phyloP scores from a whole-genome alignment of 768 basidiomycete species.

The Boletales sp. region DNA sequence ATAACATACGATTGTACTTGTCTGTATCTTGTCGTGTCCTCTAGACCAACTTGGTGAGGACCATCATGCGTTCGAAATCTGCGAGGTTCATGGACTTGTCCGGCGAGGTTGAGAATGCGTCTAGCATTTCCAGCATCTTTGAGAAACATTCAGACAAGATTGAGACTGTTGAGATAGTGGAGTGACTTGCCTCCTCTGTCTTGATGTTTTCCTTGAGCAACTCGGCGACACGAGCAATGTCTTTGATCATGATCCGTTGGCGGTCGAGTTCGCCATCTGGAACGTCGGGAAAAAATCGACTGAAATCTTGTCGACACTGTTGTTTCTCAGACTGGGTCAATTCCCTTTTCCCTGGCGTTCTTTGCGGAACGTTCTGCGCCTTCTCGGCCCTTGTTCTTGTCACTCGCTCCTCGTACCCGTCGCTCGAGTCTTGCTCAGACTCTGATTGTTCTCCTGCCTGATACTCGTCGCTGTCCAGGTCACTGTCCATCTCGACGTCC shows the following conservation, averaged over 20 bases:
- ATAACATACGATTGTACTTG: constrained; percentile 1
- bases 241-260: constrained; percentile 62
- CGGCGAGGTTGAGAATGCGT: constrained; percentile 63
- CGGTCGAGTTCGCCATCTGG: constrained; percentile 41
- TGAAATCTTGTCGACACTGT: constrained; percentile 56
- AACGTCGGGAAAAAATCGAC: constrained; percentile 68
- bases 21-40: neutral
- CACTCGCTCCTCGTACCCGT: constrained; percentile 27
- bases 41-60: constrained; percentile 41
- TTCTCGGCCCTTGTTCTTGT: constrained; percentile 6
- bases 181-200: constrained; percentile 61
- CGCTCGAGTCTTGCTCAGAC: constrained; percentile 27
- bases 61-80: constrained; percentile 79
- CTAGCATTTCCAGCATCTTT: constrained; percentile 78
- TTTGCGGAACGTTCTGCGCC: constrained; percentile 1
- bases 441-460: constrained; percentile 21
- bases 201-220: constrained; percentile 70
- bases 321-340: constrained; percentile 52
- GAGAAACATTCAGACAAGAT: constrained; percentile 1
- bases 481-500: constrained; percentile 24
- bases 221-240: constrained; percentile 57
- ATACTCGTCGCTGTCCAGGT: constrained; percentile 30
- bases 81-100: constrained; percentile 65
- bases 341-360: constrained; percentile 1
- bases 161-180: neutral